Conservation (phyloP, 495 filamentous ascomycete species). For the Pyrenopolyporus hunteri region DNA sequence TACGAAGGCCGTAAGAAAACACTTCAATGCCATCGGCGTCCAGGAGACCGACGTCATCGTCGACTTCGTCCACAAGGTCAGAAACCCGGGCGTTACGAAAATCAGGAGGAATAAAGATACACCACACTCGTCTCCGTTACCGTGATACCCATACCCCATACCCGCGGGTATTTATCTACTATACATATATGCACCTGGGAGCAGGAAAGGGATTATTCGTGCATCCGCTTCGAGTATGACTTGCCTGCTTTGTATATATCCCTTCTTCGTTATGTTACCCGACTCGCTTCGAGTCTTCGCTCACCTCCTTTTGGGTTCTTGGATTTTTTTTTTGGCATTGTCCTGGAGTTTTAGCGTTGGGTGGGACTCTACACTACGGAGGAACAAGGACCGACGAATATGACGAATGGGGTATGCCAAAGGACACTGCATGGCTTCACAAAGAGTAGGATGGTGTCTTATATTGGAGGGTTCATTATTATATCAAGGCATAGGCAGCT, state of each 20-base stretch:
- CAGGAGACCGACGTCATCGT: slow-evolving; percentile 89
- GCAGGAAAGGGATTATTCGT: slow-evolving; percentile 30
- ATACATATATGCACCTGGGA: slow-evolving; percentile 31
- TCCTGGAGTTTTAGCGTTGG: slow-evolving; percentile 41
- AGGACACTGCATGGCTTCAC: slow-evolving; percentile 6
- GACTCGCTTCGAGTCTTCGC: slow-evolving; percentile 15
- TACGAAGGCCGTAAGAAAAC: slow-evolving; percentile 81
- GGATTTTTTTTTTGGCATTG: slow-evolving; percentile 36
- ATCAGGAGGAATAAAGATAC: slow-evolving; percentile 37
- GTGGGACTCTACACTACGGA: slow-evolving; percentile 31
- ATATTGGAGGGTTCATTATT: slow-evolving; percentile 1
- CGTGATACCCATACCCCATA: slow-evolving; percentile 21
- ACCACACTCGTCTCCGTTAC: slow-evolving; percentile 42
- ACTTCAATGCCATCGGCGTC: slow-evolving; percentile 85
- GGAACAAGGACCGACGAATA: slow-evolving; percentile 33
- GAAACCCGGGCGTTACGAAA: slow-evolving; percentile 48
- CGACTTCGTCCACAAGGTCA: slow-evolving; percentile 83
- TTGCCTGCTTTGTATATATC: slow-evolving; percentile 27
- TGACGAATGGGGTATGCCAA: slow-evolving; percentile 25
- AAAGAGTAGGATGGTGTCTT: slow-evolving; percentile 12
- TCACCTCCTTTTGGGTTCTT: slow-evolving; percentile 12
- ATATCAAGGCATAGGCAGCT: neutral
- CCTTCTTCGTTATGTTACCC: slow-evolving; percentile 3
- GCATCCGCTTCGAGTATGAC: slow-evolving; percentile 16
- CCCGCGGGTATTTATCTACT: too few species aligned